A percentile compares a stretch with the other conserved stretches of the same genome.
Conservation (phyloP, 345 rosid genomes). For the Moricandia arvensis region DNA sequence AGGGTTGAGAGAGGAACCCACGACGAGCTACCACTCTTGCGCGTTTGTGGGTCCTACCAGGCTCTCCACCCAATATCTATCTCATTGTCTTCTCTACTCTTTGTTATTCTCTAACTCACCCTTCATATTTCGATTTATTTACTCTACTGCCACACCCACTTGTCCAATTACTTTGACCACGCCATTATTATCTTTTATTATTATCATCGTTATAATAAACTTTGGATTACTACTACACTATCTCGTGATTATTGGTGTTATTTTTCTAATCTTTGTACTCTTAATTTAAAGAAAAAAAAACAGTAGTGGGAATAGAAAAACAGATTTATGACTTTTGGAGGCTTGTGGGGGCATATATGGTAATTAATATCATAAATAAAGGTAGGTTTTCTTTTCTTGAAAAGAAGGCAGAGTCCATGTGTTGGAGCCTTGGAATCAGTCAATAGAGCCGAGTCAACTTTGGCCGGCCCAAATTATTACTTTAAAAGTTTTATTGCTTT, state of each 20-base stretch:
- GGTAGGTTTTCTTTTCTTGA: not conserved
- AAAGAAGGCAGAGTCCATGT: conserved; percentile 20
- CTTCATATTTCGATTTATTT: not conserved
- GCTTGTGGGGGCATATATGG: not conserved
- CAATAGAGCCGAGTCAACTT: conserved; percentile 30
- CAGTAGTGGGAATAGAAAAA: not conserved
- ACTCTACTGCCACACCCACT: conserved; percentile 13
- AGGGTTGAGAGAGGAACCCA: conserved; percentile 32
- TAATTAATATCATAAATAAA: not conserved
- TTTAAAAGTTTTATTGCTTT: not conserved
- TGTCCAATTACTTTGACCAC: conserved; percentile 27
- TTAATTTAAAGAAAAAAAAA: too few species aligned
- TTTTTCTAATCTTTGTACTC: too few species aligned
- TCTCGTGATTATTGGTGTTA: too few species aligned
- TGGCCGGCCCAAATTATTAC: conserved; percentile 9
- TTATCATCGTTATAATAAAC: not conserved
- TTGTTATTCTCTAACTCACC: conserved; percentile 4
- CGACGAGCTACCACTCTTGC: conserved; percentile 23
- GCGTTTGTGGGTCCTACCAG: conserved; percentile 29
- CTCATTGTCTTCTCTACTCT: not conserved
- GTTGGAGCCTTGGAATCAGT: conserved; percentile 1
- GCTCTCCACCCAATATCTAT: not conserved
- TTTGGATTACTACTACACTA: not conserved
- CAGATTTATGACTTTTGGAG: not conserved
- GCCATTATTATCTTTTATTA: not conserved